Conservation (phyloP, 2,329 filamentous ascomycete species). For the Dactylellina sp. region DNA sequence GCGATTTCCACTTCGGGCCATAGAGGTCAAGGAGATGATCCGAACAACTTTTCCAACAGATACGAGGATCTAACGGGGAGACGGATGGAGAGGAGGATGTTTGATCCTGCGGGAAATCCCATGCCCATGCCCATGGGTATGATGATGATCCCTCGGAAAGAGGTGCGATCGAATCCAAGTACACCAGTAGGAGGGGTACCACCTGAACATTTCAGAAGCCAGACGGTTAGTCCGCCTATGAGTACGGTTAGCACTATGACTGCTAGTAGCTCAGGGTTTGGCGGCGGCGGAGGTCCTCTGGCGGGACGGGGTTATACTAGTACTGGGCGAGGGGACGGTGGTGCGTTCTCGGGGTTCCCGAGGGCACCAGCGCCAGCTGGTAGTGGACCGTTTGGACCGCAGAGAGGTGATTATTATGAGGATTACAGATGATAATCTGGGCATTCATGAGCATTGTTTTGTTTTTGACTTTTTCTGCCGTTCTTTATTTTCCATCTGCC, state of each 20-base stretch:
- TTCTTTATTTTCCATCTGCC: not conserved
- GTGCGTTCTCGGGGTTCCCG: constrained; percentile 39
- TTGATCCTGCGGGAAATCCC: constrained; percentile 33
- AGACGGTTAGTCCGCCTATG: constrained; percentile 46
- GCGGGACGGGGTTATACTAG: constrained; percentile 35
- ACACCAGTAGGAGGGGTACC: constrained; percentile 17
- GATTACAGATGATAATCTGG: constrained; percentile 30
- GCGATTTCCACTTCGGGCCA: constrained; percentile 20
- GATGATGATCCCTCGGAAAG: constrained; percentile 49
- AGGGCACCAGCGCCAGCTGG: constrained; percentile 47
- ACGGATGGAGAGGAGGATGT: constrained; percentile 45
- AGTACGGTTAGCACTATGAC: constrained; percentile 42
- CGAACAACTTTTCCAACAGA: constrained; percentile 36
- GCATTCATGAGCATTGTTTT: constrained; percentile 2
- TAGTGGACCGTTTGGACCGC: constrained; percentile 24
- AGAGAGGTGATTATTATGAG: constrained; percentile 41
- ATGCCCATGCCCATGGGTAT: constrained; percentile 26
- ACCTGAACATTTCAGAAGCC: constrained; percentile 16
- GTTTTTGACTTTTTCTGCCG: constrained; percentile 1
- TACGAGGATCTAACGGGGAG: constrained; percentile 42
- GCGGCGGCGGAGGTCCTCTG: constrained; percentile 36
- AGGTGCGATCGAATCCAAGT: constrained; percentile 19
- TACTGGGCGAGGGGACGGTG: constrained; percentile 6
- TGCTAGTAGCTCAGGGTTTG: constrained; percentile 38
- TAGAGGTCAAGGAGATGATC: not conserved